These are phyloP conservation scores for Verbascum thapsus DNA, from an alignment of 257 asterid genomes.

Conservation along the genomic window DNA sequence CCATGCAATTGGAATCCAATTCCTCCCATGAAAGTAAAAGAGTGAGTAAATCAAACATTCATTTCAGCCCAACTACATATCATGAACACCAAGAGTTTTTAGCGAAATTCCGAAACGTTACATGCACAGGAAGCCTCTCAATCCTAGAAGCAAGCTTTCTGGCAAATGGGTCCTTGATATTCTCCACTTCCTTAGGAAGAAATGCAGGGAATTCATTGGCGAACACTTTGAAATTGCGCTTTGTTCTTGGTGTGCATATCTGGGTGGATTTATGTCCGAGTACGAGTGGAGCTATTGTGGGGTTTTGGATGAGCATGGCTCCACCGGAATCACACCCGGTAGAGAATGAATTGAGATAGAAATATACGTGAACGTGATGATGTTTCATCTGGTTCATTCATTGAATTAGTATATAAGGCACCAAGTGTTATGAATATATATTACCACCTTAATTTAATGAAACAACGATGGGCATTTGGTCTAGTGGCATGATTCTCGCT, in stretches of 20 bases:
- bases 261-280: slow-evolving; percentile 28
- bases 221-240: slow-evolving; percentile 29
- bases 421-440: too few relatives aligned
- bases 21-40: too few relatives aligned
- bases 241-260: slow-evolving; percentile 18
- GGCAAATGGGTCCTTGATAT: slow-evolving; percentile 66
- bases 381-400: not conserved
- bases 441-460: too few relatives aligned
- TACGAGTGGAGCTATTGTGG: slow-evolving; percentile 31
- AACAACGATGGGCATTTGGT: slow-evolving; percentile 70
- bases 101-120: slow-evolving; percentile 18
- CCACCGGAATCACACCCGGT: slow-evolving; percentile 25
- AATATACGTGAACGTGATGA: not conserved
- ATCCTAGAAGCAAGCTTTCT: slow-evolving; percentile 78
- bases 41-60: slow-evolving; percentile 18
- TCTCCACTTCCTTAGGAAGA: slow-evolving; percentile 44
- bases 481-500: slow-evolving; percentile 78
- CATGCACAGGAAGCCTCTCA: slow-evolving; percentile 64
- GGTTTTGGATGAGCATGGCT: slow-evolving; percentile 39
- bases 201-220: slow-evolving; percentile 53
- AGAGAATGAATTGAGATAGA: not conserved
- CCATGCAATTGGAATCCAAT: slow-evolving; percentile 24
- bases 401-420: slow-evolving; percentile 8
- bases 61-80: not conserved
- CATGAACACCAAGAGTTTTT: not conserved